Evolutionary conservation across 2,329 filamentous ascomycete species (phyloP).

Genomic region (Sporothrix brunneoviolacea): DNA sequence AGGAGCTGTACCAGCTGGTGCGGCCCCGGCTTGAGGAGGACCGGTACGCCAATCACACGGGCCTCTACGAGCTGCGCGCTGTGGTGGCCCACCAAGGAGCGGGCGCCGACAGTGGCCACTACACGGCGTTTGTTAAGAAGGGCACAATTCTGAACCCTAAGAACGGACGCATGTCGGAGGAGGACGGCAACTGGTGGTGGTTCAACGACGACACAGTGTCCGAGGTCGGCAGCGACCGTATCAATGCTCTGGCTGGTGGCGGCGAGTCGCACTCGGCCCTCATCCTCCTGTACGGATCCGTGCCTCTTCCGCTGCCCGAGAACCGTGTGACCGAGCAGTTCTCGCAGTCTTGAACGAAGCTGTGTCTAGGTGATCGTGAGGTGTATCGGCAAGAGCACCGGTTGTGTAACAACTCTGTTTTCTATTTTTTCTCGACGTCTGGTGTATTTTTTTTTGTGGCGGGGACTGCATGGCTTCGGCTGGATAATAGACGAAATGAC

Average conservation of each 20-base stretch:
- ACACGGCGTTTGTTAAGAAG: conserved; percentile 98
- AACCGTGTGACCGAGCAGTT: conserved; percentile 12
- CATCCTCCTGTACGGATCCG: conserved; percentile 71
- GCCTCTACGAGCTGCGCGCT: conserved; percentile 87
- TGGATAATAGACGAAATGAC: too few relatives aligned
- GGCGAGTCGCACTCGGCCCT: conserved; percentile 80
- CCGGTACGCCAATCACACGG: conserved; percentile 82
- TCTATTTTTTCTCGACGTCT: too few relatives aligned
- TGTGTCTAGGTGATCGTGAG: too few relatives aligned
- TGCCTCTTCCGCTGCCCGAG: conserved; percentile 57
- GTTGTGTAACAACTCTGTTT: too few relatives aligned
- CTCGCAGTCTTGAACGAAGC: conserved; percentile 14
- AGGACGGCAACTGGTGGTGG: conserved; percentile 99
- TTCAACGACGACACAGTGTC: conserved; percentile 98
- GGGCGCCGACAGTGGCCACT: conserved; percentile 94
- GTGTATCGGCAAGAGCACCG: too few relatives aligned
- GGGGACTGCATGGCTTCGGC: too few relatives aligned
- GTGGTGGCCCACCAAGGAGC: conserved; percentile 96
- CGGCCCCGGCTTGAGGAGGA: conserved; percentile 68
- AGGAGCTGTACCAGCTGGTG: conserved; percentile 75
- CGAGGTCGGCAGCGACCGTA: conserved; percentile 86
- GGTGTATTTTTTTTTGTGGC: too few relatives aligned
- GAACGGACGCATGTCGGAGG: conserved; percentile 69
- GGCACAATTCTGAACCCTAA: conserved; percentile 62
- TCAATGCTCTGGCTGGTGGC: conserved; percentile 81